Base-by-base conservation (phyloP, 257 asterid species). In the Fraxinus excelsior region DNA sequence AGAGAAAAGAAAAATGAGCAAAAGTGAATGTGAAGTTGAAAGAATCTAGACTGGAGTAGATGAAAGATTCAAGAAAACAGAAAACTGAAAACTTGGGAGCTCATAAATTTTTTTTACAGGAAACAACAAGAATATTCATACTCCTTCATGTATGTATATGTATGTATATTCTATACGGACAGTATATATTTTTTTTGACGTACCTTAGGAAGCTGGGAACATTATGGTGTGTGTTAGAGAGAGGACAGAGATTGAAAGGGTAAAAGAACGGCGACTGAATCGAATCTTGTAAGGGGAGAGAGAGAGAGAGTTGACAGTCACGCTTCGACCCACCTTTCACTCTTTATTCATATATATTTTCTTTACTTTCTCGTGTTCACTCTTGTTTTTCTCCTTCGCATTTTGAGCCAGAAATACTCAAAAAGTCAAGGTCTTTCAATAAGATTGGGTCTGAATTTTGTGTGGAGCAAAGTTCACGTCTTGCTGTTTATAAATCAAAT, bases 171-270 rank as follows among this genome's bases (percentile, higher is more conserved):
- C 14, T 44, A 14, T 46, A 14, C n/a, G 16, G 56, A 14, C n/a
- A 46, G 56, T 14, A 46, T 46, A 46, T 31, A 31, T 31, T 26
- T 14, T 38, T 9, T 26, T 58, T 35, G 23, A 75, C 74, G 76
- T 77, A 83, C 87, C 87, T 80, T 76, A 77, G 74, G 77, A 79
- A 77, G 62, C 73, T 71, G 81, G 80, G 46, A 79, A 80, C 87
- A 86, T 86, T 68, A 79, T 77, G 65, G 49, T 62, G 9, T 53
- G 77, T 73, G 78, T 53, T 53, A 19, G 56, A 29, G 74, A 72
- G 84, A 76, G 86, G 64, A 53, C 68, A 60, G 26, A 28, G 75
- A 78, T 78, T 71, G 72, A 65, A 77, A 44, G 58, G 31, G 72
- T 76, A 64, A 78, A 62, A 70, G 26, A 19, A 16, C 64, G 26